Percentiles rank a stretch among this genome's conserved stretches.
Conservation (phyloP, 2,329 filamentous ascomycete genomes). For the Triangularia setosa region DNA sequence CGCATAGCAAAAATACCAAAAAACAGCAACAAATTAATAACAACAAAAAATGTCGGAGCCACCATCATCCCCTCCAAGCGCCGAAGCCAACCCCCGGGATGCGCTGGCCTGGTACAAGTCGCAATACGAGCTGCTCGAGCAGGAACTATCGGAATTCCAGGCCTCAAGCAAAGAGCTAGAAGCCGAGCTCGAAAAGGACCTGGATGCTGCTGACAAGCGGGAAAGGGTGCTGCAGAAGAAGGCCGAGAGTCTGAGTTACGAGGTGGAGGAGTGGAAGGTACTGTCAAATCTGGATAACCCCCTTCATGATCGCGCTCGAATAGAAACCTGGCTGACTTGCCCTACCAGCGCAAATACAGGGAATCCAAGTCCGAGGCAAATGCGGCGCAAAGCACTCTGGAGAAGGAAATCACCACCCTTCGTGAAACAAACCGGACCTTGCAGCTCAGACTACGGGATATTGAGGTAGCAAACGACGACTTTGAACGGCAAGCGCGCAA, state of each 20-base stretch:
- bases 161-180: conserved; percentile 91
- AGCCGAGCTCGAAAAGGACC: conserved; percentile 89
- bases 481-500: conserved; percentile 95
- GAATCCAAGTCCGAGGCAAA: conserved; percentile 88
- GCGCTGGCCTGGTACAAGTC: conserved; percentile 91
- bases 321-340: conserved; percentile 18
- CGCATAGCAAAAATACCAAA: not conserved
- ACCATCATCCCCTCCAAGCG: conserved; percentile 59
- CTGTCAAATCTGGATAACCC: not conserved
- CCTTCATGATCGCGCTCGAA: not conserved
- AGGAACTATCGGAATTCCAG: conserved; percentile 90
- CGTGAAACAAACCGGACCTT: conserved; percentile 79
- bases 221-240: conserved; percentile 83
- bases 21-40: not conserved
- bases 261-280: conserved; percentile 97
- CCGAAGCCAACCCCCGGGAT: conserved; percentile 59
- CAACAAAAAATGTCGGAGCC: conserved; percentile 49
- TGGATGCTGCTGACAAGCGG: conserved; percentile 91
- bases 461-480: conserved; percentile 97
- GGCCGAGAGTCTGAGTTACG: conserved; percentile 76
- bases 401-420: conserved; percentile 93
- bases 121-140: conserved; percentile 89
- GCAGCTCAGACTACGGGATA: conserved; percentile 82
- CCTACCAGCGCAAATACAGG: conserved; percentile 80
- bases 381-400: conserved; percentile 75